Percentiles rank a stretch among this genome's conserved stretches.
These are phyloP conservation scores for Xylariaceae sp. DNA, from an alignment of 2,329 filamentous ascomycete genomes.

Conservation along the genomic window DNA sequence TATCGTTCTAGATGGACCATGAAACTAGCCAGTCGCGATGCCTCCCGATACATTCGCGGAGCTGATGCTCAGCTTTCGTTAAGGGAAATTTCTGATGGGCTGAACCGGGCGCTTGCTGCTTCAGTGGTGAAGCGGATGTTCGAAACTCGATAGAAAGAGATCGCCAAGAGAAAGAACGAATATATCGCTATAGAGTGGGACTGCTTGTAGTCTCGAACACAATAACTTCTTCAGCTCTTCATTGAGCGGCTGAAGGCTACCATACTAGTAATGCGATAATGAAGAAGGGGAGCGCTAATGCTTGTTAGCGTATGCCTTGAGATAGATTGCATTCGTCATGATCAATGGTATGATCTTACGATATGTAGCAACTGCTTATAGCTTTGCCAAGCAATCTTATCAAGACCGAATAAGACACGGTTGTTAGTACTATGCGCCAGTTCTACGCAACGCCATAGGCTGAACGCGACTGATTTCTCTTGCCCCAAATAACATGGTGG, in stretches of 20 bases:
- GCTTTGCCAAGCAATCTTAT: background rate
- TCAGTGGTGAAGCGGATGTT: constrained; percentile 7
- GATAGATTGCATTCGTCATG: constrained; percentile 11
- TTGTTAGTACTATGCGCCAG: background rate
- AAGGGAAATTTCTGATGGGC: constrained; percentile 14
- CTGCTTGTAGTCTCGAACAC: background rate
- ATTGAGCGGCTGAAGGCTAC: constrained; percentile 17
- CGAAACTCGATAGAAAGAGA: constrained; percentile 7
- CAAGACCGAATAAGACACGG: no score
- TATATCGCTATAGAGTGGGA: constrained; percentile 16
- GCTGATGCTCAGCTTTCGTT: constrained; percentile 1
- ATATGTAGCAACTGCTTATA: background rate
- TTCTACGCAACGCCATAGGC: background rate
- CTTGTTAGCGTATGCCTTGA: background rate
- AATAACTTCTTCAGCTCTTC: constrained; percentile 14
- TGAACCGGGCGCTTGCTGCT: constrained; percentile 14
- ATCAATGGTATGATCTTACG: background rate
- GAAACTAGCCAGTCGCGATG: constrained; percentile 11
- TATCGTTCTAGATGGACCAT: constrained; percentile 3
- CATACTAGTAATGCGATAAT: background rate
- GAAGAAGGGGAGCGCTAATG: no score
- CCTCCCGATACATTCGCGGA: background rate
- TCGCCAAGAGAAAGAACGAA: constrained; percentile 25
- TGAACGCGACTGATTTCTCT: constrained; percentile 1
- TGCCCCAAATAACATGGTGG: constrained; percentile 7